A percentile compares a stretch with the other conserved stretches of the same genome.
phyloP scores from a whole-genome alignment of 257 asterid genomes.

The Solanum dulcamara region DNA sequence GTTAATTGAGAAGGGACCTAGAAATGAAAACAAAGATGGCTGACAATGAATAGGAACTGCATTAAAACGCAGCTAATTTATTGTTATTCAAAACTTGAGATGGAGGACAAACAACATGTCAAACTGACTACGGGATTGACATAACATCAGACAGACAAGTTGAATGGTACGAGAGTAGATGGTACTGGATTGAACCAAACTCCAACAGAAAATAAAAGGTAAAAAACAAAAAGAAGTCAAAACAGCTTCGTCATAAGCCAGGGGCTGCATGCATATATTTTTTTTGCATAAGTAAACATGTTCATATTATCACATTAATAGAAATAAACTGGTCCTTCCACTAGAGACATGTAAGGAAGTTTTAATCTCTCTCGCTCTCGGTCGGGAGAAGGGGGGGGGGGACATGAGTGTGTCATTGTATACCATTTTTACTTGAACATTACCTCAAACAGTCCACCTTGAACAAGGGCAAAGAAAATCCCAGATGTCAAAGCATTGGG shows the following conservation, averaged over 20 bases:
- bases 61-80: background rate
- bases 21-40: background rate
- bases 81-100: background rate
- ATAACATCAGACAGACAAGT: background rate
- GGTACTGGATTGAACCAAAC: background rate
- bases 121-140: background rate
- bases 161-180: background rate
- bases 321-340: background rate
- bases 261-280: background rate
- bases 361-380: background rate
- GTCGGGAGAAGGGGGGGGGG: too few relatives aligned
- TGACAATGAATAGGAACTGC: background rate
- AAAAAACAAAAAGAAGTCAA: background rate
- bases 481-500: conserved; percentile 67
- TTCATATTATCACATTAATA: background rate
- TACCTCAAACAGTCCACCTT: conserved; percentile 92
- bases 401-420: background rate
- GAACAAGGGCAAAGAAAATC: conserved; percentile 73
- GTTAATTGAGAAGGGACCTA: background rate
- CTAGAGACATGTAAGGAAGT: background rate
- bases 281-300: background rate
- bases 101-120: background rate
- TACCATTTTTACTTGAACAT: background rate
- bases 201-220: background rate
- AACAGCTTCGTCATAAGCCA: background rate